Evolutionary conservation across 768 basidiomycete genomes (phyloP).

Genomic region (Mycena epipterygia): DNA sequence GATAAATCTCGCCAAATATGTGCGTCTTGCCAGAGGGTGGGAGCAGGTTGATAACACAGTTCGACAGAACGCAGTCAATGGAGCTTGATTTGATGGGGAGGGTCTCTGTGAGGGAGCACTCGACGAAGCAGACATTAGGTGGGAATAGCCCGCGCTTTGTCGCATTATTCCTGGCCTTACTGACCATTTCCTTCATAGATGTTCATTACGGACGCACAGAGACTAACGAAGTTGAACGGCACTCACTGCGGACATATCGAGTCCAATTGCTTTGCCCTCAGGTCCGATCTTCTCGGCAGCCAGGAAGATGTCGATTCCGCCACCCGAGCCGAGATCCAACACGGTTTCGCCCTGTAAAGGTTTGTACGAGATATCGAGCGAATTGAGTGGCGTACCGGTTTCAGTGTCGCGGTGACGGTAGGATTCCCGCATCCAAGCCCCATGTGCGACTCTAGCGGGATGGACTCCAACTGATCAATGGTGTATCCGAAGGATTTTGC

Average conservation of each 20-base stretch:
- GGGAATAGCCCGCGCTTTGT: conserved; percentile 54
- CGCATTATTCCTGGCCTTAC: conserved; percentile 62
- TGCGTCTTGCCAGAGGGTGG: conserved; percentile 55
- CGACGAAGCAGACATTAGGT: conserved; percentile 64
- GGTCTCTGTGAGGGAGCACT: conserved; percentile 55
- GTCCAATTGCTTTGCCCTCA: conserved; percentile 63
- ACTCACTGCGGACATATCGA: conserved; percentile 65
- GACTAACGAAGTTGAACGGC: not conserved
- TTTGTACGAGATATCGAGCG: not conserved
- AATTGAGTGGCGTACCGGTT: conserved; percentile 49
- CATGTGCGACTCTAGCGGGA: conserved; percentile 61
- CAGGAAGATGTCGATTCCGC: conserved; percentile 68
- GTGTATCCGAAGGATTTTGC: conserved; percentile 65
- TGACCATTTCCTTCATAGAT: conserved; percentile 62
- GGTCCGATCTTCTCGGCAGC: conserved; percentile 65
- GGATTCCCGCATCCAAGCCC: conserved; percentile 72
- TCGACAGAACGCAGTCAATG: conserved; percentile 70
- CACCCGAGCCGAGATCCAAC: conserved; percentile 70
- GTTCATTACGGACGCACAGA: not conserved
- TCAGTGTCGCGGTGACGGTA: conserved; percentile 58
- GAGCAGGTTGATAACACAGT: conserved; percentile 69
- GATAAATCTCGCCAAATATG: conserved; percentile 60
- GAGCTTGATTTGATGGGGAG: conserved; percentile 63
- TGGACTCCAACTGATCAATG: conserved; percentile 53
- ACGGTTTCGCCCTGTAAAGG: conserved; percentile 64